Conservation (phyloP, 2,329 filamentous ascomycete genomes). For the Colletotrichum sp. region DNA sequence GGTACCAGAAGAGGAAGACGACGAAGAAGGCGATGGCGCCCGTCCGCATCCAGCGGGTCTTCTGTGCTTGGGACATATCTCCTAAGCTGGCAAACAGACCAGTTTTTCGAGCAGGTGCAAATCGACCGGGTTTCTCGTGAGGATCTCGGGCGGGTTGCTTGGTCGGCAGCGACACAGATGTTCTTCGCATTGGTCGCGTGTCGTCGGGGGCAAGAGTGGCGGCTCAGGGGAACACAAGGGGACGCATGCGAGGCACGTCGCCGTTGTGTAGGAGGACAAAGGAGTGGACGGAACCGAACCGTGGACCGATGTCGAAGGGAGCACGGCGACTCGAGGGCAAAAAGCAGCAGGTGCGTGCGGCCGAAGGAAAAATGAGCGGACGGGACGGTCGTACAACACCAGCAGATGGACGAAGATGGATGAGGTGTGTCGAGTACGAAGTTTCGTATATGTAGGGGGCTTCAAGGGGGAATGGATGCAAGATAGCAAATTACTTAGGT, state of each 20-base stretch:
- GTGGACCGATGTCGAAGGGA: constrained; percentile 3
- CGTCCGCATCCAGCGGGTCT: constrained; percentile 69
- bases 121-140: constrained; percentile 68
- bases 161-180: constrained; percentile 67
- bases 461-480: constrained; percentile 4
- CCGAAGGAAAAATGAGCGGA: constrained; percentile 13
- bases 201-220: neutral
- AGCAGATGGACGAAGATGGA: neutral
- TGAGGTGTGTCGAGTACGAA: neutral
- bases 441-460: constrained; percentile 15
- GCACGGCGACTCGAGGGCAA: constrained; percentile 2
- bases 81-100: constrained; percentile 51
- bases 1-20: constrained; percentile 66
- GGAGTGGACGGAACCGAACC: constrained; percentile 9
- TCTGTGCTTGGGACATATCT: constrained; percentile 65
- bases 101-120: constrained; percentile 51
- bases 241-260: constrained; percentile 19
- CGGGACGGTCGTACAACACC: neutral
- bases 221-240: constrained; percentile 20
- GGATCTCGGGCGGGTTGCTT: constrained; percentile 65
- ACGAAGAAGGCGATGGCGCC: constrained; percentile 64
- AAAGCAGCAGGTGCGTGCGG: constrained; percentile 15
- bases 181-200: constrained; percentile 60
- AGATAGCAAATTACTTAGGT: neutral
- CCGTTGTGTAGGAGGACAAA: constrained; percentile 7